Conservation (phyloP, 192 early-diverging fungal species). For the Rhizophagus sp. region DNA sequence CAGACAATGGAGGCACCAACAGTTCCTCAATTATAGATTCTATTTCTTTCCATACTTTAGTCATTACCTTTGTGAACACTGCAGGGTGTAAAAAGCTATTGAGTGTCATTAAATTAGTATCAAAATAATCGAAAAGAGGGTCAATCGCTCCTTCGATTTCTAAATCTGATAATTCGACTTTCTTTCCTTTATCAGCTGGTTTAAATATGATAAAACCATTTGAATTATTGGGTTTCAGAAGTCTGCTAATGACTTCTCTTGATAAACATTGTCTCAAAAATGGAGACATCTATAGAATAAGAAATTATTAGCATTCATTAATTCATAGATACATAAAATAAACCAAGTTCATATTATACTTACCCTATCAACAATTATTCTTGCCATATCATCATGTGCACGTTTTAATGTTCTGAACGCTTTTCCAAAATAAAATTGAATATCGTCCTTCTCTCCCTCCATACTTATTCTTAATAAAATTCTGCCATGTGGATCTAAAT, state of each 20-base stretch:
- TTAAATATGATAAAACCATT: conserved; percentile 33
- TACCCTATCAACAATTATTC: conserved; percentile 70
- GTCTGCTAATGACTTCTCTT: conserved; percentile 55
- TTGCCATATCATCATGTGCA: conserved; percentile 66
- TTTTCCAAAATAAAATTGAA: conserved; percentile 82
- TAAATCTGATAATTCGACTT: conserved; percentile 32
- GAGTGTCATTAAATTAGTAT: conserved; percentile 66
- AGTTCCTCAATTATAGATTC: conserved; percentile 66
- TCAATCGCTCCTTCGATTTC: conserved; percentile 68
- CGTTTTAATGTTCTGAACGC: conserved; percentile 73
- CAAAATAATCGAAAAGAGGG: conserved; percentile 75
- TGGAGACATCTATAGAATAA: conserved; percentile 54
- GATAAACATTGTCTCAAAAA: conserved; percentile 67
- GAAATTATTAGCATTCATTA: background rate
- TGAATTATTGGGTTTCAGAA: conserved; percentile 36
- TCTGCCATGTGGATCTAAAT: conserved; percentile 67
- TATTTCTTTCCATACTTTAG: conserved; percentile 74
- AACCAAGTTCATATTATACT: background rate
- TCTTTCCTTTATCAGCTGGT: conserved; percentile 30
- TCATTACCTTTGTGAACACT: conserved; percentile 65
- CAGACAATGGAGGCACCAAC: conserved; percentile 71
- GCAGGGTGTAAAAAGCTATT: conserved; percentile 66
- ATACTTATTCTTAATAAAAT: conserved; percentile 71
- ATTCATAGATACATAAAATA: background rate
- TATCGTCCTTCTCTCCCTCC: conserved; percentile 77